Conservation (phyloP, 208 protist genomes). For the Vickermania ingenoplastis region DNA sequence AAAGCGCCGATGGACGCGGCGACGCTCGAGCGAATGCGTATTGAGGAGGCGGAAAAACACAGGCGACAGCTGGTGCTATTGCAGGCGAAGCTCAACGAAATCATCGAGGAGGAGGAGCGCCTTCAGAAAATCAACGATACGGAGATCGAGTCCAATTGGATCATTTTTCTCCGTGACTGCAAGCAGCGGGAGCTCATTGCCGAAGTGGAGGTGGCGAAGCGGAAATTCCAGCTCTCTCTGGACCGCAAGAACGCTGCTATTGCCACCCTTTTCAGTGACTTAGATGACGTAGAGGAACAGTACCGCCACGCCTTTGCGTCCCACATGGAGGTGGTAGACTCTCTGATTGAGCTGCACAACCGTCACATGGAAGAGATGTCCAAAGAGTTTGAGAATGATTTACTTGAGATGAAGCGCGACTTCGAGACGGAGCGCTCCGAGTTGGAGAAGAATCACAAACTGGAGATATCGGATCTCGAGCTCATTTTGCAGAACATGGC, state of each 20-base stretch:
- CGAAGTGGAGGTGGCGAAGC: constrained; percentile 82
- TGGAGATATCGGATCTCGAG: constrained; percentile 74
- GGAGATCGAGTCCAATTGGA: constrained; percentile 82
- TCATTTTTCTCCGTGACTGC: constrained; percentile 84
- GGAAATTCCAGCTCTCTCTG: constrained; percentile 86
- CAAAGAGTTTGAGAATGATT: constrained; percentile 85
- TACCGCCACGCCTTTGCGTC: constrained; percentile 82
- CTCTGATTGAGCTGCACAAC: constrained; percentile 85
- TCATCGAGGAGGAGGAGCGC: constrained; percentile 74
- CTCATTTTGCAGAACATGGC: constrained; percentile 89
- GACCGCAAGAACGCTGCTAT: constrained; percentile 92
- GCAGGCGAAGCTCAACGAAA: constrained; percentile 52
- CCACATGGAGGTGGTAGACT: constrained; percentile 87
- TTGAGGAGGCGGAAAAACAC: constrained; percentile 66
- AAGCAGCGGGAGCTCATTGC: constrained; percentile 90
- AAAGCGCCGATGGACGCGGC: constrained; percentile 30
- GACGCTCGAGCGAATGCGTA: constrained; percentile 44
- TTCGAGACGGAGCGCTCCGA: constrained; percentile 88
- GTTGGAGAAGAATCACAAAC: constrained; percentile 67
- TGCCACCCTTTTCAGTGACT: constrained; percentile 76
- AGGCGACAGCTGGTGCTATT: constrained; percentile 62
- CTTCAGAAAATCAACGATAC: constrained; percentile 29
- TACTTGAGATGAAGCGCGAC: constrained; percentile 83
- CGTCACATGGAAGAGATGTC: constrained; percentile 72
- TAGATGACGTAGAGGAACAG: constrained; percentile 92